Evolutionary conservation across 208 protist genomes (phyloP).

Genomic region (Leishmania tropica): DNA sequence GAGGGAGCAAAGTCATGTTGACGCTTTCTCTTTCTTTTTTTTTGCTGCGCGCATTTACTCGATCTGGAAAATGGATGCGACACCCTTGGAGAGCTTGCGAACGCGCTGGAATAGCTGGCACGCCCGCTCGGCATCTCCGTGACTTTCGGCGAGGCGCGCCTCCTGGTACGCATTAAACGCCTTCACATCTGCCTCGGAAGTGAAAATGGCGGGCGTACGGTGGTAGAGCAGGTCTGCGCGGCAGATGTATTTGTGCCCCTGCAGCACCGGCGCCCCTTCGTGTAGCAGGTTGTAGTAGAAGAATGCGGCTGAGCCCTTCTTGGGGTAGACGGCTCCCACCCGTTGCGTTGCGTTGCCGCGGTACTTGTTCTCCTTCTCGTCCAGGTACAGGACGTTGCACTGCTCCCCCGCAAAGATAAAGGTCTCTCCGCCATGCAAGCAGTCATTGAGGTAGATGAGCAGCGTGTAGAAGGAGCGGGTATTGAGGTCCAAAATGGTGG

Average conservation of each 20-base stretch:
- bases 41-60: slow-evolving; percentile 25
- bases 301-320: slow-evolving; percentile 77
- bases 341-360: slow-evolving; percentile 47
- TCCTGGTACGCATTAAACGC: slow-evolving; percentile 82
- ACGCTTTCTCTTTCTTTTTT: not conserved
- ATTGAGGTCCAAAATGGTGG: slow-evolving; percentile 87
- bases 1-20: not conserved
- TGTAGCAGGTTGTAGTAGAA: slow-evolving; percentile 90
- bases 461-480: slow-evolving; percentile 89
- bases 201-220: slow-evolving; percentile 75
- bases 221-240: slow-evolving; percentile 87
- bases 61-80: slow-evolving; percentile 84
- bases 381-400: slow-evolving; percentile 59
- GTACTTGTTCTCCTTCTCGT: slow-evolving; percentile 55
- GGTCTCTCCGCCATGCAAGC: slow-evolving; percentile 77
- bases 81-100: slow-evolving; percentile 65
- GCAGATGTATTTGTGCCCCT: slow-evolving; percentile 86
- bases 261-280: slow-evolving; percentile 73
- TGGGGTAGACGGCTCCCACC: slow-evolving; percentile 58
- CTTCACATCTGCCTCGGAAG: slow-evolving; percentile 48
- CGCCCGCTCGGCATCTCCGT: slow-evolving; percentile 63
- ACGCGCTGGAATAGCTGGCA: slow-evolving; percentile 81
- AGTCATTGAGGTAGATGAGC: slow-evolving; percentile 91
- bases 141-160: slow-evolving; percentile 75
- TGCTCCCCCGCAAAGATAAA: slow-evolving; percentile 81